A percentile compares a stretch with the other conserved stretches of the same genome.
Evolutionary conservation across 257 asterid species (phyloP).

Genomic region (Solanum clarkiae): DNA sequence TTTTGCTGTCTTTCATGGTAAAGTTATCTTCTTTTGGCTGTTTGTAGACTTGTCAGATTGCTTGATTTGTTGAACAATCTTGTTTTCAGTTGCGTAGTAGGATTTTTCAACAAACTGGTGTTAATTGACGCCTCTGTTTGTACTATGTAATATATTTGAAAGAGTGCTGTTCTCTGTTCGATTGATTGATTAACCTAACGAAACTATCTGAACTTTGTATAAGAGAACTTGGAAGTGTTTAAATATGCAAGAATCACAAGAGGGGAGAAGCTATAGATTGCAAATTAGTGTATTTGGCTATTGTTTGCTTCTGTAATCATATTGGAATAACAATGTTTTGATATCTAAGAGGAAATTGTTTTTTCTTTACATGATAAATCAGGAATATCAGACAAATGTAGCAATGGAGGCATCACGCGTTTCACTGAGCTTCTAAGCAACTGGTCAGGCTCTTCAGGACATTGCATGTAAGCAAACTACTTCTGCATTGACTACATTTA

Average conservation of each 20-base stretch:
- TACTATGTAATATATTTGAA: not conserved
- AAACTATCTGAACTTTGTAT: not conserved
- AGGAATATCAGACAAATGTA: conserved; percentile 62
- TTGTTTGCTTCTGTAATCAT: not conserved
- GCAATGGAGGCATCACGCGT: conserved; percentile 21
- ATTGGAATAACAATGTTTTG: not conserved
- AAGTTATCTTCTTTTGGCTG: not conserved
- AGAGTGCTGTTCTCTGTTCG: not conserved
- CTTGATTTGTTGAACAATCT: not conserved
- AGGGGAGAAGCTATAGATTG: not conserved
- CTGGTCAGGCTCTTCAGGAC: conserved; percentile 49
- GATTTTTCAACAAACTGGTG: not conserved
- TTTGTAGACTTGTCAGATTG: not conserved
- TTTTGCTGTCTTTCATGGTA: conserved; percentile 84
- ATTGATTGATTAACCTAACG: not conserved
- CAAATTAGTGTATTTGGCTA: not conserved
- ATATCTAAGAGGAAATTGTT: not conserved
- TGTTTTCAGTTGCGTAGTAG: not conserved
- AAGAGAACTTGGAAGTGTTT: not conserved
- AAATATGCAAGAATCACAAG: not conserved
- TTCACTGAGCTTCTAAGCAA: conserved; percentile 59
- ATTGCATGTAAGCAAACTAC: conserved; percentile 59
- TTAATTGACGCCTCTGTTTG: not conserved
- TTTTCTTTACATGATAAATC: conserved; percentile 3
- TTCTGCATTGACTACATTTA: not conserved